These are phyloP conservation scores for Phytophthora meadii DNA, from an alignment of 352 stramenopile species.

Conservation along the genomic window DNA sequence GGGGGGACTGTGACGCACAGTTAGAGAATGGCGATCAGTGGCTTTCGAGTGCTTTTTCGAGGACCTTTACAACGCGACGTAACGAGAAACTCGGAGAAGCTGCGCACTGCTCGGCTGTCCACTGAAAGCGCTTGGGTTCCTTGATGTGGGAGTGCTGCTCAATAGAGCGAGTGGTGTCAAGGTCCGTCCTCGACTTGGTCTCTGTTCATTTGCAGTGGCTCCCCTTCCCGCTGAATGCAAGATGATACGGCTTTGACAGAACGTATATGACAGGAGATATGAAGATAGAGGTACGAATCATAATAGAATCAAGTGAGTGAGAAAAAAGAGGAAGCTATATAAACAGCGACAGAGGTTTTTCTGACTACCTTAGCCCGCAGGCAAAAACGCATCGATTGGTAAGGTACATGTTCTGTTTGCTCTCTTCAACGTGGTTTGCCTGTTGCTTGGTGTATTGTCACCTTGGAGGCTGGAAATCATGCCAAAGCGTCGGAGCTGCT, in stretches of 20 bases:
- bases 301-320: not conserved
- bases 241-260: slow-evolving; percentile 1
- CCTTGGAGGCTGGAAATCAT: slow-evolving; percentile 8
- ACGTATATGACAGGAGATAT: not conserved
- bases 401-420: not conserved
- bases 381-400: slow-evolving; percentile 4
- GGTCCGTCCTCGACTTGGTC: slow-evolving; percentile 20
- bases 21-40: slow-evolving; percentile 21
- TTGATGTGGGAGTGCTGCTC: slow-evolving; percentile 17
- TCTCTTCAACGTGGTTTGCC: not conserved
- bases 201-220: slow-evolving; percentile 3
- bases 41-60: not conserved
- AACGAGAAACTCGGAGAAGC: slow-evolving; percentile 10
- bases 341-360: slow-evolving; percentile 3
- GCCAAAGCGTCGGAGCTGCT: slow-evolving; percentile 2
- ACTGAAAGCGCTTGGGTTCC: not conserved
- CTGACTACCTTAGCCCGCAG: slow-evolving; percentile 16
- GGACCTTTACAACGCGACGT: slow-evolving; percentile 32
- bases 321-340: slow-evolving; percentile 7
- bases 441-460: no score
- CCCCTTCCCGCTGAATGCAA: slow-evolving; percentile 2
- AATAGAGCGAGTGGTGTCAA: slow-evolving; percentile 27
- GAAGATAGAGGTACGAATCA: not conserved
- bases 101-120: slow-evolving; percentile 12
- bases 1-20: slow-evolving; percentile 14